Evolutionary conservation across 306 rosid genomes (phyloP), one percentile per base, ranked within the genome.

Genomic region (Senna siamea): DNA sequence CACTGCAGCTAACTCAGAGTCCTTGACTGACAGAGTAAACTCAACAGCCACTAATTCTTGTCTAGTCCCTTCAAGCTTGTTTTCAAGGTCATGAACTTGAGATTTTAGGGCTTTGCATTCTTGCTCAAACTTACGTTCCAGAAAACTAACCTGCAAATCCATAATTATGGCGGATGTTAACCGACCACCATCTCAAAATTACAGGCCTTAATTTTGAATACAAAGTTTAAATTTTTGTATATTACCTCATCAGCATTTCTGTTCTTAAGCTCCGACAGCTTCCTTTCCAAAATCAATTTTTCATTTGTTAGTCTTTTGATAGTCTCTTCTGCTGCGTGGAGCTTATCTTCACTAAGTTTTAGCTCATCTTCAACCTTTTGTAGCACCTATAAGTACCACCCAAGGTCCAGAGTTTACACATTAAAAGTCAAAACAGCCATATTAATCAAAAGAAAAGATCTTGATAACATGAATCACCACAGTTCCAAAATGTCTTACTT

Each of bases 281-380:
- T 87, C 80, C 73, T 88, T 78, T 90, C 90, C 79, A 89, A 77
- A 46, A 64, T 44, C 13, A 85, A 40, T 57, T 89, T 93, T 70
- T 93, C 97, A 53, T 75, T 77, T 65, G 52, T 80, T 73, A 93
- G 71, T 76, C 82, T 79, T 86, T 79, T 82, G 54, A 84, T 88
- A n/a, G 77, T 86, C 64, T 86, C 90, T 77, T 89, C 91, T 11
- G 93, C 85, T 35, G 44, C 87, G 26, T 66, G 82, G 73, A 84
- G 69, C 83, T 93, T 86, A 32, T 85, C 88, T 60, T 70, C 76
- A 68, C 78, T 73, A 71, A 80, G 76, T 72, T 90, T 87, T 75
- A 89, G 74, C 78, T 91, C 98, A 13, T 89, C 92, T 70, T 89
- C 87, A 66, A 86, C 89, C 65, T 91, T 89, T 41, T 75, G 82